Evolutionary conservation across 192 early-diverging fungal species (phyloP).

Genomic region (Linnemannia schmuckeri): DNA sequence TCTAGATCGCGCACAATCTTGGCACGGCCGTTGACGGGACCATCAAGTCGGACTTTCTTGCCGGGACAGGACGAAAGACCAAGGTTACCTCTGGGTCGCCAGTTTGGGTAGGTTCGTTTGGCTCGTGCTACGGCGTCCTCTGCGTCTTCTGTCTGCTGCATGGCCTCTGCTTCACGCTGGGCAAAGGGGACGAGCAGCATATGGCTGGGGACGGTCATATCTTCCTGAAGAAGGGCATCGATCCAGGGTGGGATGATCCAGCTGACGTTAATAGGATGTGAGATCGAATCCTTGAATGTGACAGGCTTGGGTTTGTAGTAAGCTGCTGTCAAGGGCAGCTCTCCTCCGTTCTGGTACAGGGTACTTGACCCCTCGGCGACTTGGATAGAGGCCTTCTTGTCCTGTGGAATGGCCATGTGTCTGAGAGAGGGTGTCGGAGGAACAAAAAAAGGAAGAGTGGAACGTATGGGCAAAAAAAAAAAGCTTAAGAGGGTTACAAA

Average conservation of each 20-base stretch:
- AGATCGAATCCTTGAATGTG: conserved; percentile 49
- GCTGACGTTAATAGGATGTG: conserved; percentile 55
- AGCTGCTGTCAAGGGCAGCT: not conserved
- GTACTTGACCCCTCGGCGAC: not conserved
- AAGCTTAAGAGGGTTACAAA: too few relatives aligned
- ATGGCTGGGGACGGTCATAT: conserved; percentile 33
- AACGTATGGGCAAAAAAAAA: too few relatives aligned
- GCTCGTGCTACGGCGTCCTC: conserved; percentile 33
- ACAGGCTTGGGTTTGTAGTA: conserved; percentile 37
- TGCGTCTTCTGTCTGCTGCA: conserved; percentile 10
- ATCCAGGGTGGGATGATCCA: conserved; percentile 58
- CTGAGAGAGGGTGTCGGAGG: not conserved
- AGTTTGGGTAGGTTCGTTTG: conserved; percentile 23
- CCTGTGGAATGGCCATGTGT: conserved; percentile 20
- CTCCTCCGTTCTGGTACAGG: conserved; percentile 8
- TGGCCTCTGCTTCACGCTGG: conserved; percentile 30
- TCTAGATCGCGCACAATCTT: conserved; percentile 78
- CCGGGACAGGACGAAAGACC: conserved; percentile 81
- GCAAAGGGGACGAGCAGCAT: conserved; percentile 30
- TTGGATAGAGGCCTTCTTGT: conserved; percentile 3
- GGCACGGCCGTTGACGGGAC: conserved; percentile 78
- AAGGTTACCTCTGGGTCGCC: conserved; percentile 69
- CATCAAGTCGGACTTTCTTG: conserved; percentile 81
- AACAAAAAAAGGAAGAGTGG: not conserved
- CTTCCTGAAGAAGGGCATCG: conserved; percentile 31